These are phyloP conservation scores for Daucus carota DNA, from an alignment of 129 eudicot species.

Conservation along the genomic window DNA sequence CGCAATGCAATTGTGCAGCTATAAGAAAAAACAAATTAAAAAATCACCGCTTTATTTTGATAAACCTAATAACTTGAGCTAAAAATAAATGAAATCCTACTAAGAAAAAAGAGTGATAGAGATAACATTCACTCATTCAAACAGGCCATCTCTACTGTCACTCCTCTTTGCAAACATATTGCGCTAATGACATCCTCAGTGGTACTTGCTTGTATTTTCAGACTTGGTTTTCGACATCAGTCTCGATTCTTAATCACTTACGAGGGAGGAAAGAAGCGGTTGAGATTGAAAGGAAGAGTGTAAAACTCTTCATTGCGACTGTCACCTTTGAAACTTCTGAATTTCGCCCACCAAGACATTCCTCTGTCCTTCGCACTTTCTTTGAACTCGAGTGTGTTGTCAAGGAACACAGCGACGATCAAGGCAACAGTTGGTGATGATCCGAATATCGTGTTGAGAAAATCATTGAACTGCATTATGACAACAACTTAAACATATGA, in stretches of 20 bases:
- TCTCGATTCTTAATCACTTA: neutral
- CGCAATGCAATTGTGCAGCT: neutral
- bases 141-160: neutral
- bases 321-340: conserved; percentile 97
- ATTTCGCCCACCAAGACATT: conserved; percentile 99
- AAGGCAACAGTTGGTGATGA: conserved; percentile 93
- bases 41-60: conserved; percentile 18
- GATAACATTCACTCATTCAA: conserved; percentile 35
- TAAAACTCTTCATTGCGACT: conserved; percentile 94
- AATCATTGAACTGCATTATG: conserved; percentile 75
- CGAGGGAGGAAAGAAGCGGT: conserved; percentile 91
- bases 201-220: neutral
- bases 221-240: too few species aligned
- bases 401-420: conserved; percentile 77
- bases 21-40: neutral
- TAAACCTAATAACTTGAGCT: conserved; percentile 34
- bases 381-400: conserved; percentile 88
- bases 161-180: conserved; percentile 13
- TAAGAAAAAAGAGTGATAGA: conserved; percentile 36
- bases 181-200: neutral
- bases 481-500: neutral
- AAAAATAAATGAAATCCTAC: conserved; percentile 33
- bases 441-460: conserved; percentile 79
- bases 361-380: conserved; percentile 88
- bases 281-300: conserved; percentile 97